phyloP scores from a whole-genome alignment of 805 yeast genomes.

The Nakazawaea populi region DNA sequence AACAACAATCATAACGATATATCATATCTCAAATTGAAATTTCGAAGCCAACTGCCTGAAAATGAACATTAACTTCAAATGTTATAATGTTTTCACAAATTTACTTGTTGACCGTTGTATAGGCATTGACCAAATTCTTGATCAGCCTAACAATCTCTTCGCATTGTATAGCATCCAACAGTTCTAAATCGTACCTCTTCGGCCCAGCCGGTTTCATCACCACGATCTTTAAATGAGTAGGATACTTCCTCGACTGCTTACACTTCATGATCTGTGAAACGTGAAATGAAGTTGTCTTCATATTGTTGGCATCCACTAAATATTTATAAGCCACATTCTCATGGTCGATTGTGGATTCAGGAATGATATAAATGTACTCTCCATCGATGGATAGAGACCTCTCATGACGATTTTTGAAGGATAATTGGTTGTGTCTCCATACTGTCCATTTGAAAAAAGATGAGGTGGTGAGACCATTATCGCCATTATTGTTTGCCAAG shows the following conservation, averaged over 20 bases:
- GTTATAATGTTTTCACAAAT: too few species aligned
- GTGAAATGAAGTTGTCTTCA: conserved; percentile 84
- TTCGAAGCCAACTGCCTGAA: too few species aligned
- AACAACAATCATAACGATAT: too few species aligned
- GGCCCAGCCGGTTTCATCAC: conserved; percentile 62
- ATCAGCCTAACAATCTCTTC: conserved; percentile 73
- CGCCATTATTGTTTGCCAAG: background rate
- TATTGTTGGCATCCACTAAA: conserved; percentile 12
- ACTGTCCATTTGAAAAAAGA: conserved; percentile 80
- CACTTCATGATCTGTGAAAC: conserved; percentile 68
- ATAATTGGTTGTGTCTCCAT: conserved; percentile 76
- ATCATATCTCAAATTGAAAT: too few species aligned
- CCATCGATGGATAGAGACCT: conserved; percentile 87
- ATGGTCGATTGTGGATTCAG: conserved; percentile 59
- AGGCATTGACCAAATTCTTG: conserved; percentile 49
- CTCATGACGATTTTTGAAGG: conserved; percentile 74
- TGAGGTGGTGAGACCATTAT: conserved; percentile 5
- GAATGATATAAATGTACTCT: conserved; percentile 85
- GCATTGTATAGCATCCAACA: conserved; percentile 53
- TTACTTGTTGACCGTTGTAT: conserved; percentile 15
- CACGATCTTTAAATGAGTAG: conserved; percentile 75
- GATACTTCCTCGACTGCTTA: conserved; percentile 72
- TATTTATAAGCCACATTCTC: conserved; percentile 11
- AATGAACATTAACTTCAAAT: too few species aligned
- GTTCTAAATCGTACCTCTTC: conserved; percentile 85